phyloP scores from a whole-genome alignment of 495 filamentous ascomycete species.

The Aspergillus biplanus region DNA sequence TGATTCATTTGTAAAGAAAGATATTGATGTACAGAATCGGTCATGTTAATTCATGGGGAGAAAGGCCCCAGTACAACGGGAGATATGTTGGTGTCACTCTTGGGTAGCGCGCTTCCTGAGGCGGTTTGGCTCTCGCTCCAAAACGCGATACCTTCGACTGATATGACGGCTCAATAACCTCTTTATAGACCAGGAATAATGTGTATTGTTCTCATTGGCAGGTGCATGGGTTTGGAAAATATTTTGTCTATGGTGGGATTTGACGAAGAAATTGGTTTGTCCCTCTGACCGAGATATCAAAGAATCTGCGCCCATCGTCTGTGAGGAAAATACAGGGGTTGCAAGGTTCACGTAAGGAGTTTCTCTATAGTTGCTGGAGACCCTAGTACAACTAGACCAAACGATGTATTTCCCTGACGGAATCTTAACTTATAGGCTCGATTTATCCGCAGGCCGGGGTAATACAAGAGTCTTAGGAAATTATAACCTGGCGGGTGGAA shows the following conservation, averaged over 20 bases:
- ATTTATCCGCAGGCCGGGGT: neutral
- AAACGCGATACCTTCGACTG: conserved; percentile 43
- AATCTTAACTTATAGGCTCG: conserved; percentile 1
- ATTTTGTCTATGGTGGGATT: conserved; percentile 12
- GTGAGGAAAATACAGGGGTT: conserved; percentile 9
- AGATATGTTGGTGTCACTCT: conserved; percentile 10
- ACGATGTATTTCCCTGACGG: neutral
- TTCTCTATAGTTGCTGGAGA: conserved; percentile 1
- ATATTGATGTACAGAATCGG: conserved; percentile 2
- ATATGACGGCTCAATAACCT: conserved; percentile 42
- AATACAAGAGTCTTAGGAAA: neutral
- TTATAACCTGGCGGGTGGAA: neutral
- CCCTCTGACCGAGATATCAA: conserved; percentile 24
- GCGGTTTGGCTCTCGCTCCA: conserved; percentile 51
- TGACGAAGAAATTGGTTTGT: conserved; percentile 8
- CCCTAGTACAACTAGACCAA: neutral
- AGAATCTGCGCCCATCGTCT: conserved; percentile 37
- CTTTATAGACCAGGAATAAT: conserved; percentile 45
- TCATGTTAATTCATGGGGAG: neutral
- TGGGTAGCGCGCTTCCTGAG: conserved; percentile 42
- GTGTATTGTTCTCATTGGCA: conserved; percentile 10
- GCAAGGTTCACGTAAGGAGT: conserved; percentile 9
- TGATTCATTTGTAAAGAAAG: neutral
- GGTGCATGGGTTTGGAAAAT: conserved; percentile 19
- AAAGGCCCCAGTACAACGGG: neutral